Evolutionary conservation across 2,329 filamentous ascomycete genomes (phyloP).

Genomic region (Venturia oleaginea): DNA sequence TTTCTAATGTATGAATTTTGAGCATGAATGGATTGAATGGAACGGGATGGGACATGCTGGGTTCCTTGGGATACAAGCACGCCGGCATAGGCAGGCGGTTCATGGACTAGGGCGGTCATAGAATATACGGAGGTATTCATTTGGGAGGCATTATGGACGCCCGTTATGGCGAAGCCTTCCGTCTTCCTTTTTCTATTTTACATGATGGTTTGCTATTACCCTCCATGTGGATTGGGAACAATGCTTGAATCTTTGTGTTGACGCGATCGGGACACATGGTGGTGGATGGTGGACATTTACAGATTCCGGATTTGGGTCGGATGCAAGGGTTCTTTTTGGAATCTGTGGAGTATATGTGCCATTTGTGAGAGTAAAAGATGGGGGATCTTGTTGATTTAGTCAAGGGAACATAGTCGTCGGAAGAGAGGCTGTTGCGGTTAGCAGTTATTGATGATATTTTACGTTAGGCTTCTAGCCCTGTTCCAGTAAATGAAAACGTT

Average conservation of each 20-base stretch:
- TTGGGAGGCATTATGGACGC: not conserved
- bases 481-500: no score
- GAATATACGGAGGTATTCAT: not conserved
- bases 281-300: not conserved
- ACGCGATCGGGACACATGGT: not conserved
- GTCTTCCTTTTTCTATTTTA: not conserved
- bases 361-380: not conserved
- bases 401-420: not conserved
- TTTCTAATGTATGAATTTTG: slow-evolving; percentile 5
- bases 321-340: not conserved
- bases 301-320: not conserved
- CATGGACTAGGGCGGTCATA: not conserved
- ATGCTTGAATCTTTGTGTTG: not conserved
- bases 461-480: not conserved
- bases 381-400: not conserved
- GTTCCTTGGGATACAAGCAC: not conserved
- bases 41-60: not conserved
- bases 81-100: not conserved
- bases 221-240: not conserved
- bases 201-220: not conserved
- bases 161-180: not conserved
- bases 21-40: not conserved
- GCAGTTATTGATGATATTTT: not conserved
- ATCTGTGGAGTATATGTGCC: slow-evolving; percentile 7
- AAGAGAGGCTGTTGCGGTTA: not conserved